phyloP scores from a whole-genome alignment of 2,329 filamentous ascomycete species.

The Aspergillus sp. region DNA sequence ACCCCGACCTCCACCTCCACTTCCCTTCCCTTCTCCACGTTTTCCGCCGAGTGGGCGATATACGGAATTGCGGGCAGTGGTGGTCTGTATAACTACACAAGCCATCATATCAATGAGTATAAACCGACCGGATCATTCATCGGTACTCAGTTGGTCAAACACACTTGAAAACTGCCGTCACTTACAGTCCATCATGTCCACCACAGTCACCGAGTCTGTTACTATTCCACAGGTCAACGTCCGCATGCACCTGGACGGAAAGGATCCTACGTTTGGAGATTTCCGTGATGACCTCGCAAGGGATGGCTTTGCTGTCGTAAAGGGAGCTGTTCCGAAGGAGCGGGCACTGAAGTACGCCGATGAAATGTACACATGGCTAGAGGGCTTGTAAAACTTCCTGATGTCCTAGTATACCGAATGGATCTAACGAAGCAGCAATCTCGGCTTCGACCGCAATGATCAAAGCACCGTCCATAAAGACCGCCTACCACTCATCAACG shows the following conservation, averaged over 20 bases:
- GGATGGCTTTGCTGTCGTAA: constrained; percentile 50
- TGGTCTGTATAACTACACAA: background rate
- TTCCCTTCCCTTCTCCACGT: background rate
- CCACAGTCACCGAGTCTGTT: constrained; percentile 10
- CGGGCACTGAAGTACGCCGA: constrained; percentile 34
- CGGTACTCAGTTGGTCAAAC: no score
- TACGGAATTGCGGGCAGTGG: background rate
- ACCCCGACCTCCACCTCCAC: background rate
- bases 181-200: constrained; percentile 14
- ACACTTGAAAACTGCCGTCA: background rate
- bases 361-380: constrained; percentile 22
- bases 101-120: background rate
- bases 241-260: constrained; percentile 22
- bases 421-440: constrained; percentile 18
- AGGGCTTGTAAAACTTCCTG: constrained; percentile 21
- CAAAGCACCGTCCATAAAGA: constrained; percentile 33
- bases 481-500: constrained; percentile 42
- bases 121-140: background rate
- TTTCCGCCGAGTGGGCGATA: background rate
- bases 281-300: constrained; percentile 29
- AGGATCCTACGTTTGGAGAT: constrained; percentile 19
- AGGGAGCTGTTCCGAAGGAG: constrained; percentile 45
- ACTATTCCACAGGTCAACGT: constrained; percentile 3
- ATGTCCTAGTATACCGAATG: background rate
- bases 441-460: constrained; percentile 39